A percentile compares a stretch with the other conserved stretches of the same genome.
phyloP scores from a whole-genome alignment of 305 asterid species.

The Solanum aculeatissimum region DNA sequence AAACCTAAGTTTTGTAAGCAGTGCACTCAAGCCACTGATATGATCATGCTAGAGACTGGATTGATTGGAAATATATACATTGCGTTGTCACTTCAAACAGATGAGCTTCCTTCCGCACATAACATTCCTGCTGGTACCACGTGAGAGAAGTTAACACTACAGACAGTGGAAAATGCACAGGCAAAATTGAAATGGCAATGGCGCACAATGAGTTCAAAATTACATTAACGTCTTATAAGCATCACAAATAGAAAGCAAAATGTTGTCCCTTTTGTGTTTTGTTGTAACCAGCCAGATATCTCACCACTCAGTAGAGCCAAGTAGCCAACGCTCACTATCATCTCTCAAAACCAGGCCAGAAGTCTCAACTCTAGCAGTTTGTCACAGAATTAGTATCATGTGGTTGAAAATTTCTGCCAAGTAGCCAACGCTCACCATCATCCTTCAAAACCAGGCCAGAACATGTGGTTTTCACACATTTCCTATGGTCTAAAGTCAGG shows the following conservation, averaged over 20 bases:
- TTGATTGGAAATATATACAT: background rate
- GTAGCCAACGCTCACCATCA: background rate
- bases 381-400: background rate
- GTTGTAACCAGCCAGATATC: background rate
- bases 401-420: background rate
- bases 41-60: background rate
- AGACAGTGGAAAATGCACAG: background rate
- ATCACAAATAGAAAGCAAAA: background rate
- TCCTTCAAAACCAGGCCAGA: background rate
- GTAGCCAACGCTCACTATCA: background rate
- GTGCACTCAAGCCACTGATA: background rate
- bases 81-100: background rate
- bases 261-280: background rate
- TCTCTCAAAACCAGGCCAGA: background rate
- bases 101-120: slow-evolving; percentile 2
- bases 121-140: background rate
- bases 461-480: background rate
- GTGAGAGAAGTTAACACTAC: background rate
- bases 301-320: background rate
- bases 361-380: background rate
- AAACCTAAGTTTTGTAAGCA: background rate
- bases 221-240: background rate
- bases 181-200: background rate
- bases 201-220: background rate
- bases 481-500: background rate